Conservation (phyloP, 805 yeast species). For the Deakozyma indianensis region DNA sequence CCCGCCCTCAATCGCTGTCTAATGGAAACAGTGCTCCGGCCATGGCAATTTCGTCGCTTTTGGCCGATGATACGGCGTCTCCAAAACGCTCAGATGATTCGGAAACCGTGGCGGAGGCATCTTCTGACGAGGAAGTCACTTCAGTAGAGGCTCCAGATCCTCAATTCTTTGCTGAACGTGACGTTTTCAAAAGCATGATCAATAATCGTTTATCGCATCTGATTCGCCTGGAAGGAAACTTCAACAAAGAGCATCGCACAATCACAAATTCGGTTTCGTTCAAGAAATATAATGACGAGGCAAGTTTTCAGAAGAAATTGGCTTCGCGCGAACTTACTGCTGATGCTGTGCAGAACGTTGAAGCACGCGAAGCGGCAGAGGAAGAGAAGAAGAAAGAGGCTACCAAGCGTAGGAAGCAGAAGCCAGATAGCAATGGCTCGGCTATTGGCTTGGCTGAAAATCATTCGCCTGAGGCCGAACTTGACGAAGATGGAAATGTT, state of each 20-base stretch:
- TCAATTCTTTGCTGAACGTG: neutral
- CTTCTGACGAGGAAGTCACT: neutral
- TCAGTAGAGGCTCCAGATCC: neutral
- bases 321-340: conserved; percentile 1
- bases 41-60: neutral
- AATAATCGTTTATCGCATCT: neutral
- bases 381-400: neutral
- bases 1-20: too few relatives aligned
- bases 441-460: neutral
- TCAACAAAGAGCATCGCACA: neutral
- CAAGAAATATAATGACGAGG: neutral
- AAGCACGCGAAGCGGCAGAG: neutral
- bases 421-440: neutral
- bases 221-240: neutral
- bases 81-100: neutral
- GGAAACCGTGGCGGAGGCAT: neutral
- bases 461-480: neutral
- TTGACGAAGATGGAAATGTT: neutral
- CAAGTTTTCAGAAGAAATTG: neutral
- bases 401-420: neutral
- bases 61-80: neutral
- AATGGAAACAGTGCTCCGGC: neutral
- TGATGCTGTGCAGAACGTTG: neutral
- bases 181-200: neutral
- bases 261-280: neutral